phyloP scores from a whole-genome alignment of 257 asterid species.

The Petunia axillaris region DNA sequence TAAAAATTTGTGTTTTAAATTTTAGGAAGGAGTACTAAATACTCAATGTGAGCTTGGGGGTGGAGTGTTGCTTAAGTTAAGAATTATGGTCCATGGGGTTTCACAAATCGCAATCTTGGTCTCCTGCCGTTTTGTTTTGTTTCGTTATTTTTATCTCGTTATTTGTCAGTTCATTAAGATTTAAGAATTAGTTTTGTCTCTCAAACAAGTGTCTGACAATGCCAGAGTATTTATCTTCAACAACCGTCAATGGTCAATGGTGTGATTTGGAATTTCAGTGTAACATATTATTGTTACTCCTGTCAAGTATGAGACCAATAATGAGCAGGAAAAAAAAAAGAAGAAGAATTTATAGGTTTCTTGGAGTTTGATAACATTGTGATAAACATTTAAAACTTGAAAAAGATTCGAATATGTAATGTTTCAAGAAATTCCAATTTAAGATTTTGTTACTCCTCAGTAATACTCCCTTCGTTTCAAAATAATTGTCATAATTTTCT shows the following conservation, averaged over 20 bases:
- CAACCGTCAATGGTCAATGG: not conserved
- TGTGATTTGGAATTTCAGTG: not conserved
- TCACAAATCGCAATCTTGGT: not conserved
- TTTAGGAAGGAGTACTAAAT: not conserved
- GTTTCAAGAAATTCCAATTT: too few species aligned
- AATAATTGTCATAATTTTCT: too few species aligned
- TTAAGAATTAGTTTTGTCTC: not conserved
- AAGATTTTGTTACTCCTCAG: too few species aligned
- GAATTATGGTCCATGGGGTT: not conserved
- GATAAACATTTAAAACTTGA: too few species aligned
- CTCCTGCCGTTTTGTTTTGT: constrained; percentile 6
- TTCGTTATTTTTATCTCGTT: not conserved
- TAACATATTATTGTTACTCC: not conserved
- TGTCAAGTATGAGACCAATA: not conserved
- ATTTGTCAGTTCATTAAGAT: constrained; percentile 11
- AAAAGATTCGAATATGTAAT: too few species aligned
- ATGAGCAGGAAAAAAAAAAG: too few species aligned
- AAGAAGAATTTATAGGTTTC: too few species aligned
- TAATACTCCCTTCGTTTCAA: too few species aligned
- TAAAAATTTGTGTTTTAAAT: too few species aligned
- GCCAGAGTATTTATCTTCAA: not conserved
- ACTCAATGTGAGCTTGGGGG: constrained; percentile 52
- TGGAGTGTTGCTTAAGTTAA: constrained; percentile 19
- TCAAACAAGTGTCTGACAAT: not conserved
- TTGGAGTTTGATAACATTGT: not conserved